phyloP scores from a whole-genome alignment of 2,329 filamentous ascomycete species.

The Fusarium kyushuense region DNA sequence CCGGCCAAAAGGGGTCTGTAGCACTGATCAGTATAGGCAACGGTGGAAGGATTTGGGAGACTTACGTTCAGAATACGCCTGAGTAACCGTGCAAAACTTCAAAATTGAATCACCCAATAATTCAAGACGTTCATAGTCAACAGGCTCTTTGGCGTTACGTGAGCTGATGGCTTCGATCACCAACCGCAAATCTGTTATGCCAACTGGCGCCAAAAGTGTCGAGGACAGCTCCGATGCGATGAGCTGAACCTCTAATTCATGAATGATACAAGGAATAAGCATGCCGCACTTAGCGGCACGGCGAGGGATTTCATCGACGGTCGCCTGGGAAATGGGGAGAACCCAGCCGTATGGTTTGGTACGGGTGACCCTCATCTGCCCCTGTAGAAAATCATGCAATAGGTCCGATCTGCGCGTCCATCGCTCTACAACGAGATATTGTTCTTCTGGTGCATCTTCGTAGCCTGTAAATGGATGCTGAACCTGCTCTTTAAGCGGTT shows the following conservation, averaged over 20 bases:
- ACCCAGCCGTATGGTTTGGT: conserved; percentile 59
- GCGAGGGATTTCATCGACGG: conserved; percentile 61
- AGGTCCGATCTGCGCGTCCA: conserved; percentile 71
- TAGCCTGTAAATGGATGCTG: conserved; percentile 49
- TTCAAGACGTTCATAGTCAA: conserved; percentile 86
- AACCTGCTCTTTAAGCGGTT: conserved; percentile 58
- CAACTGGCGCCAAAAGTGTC: conserved; percentile 55
- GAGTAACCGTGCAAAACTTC: conserved; percentile 77
- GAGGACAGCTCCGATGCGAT: conserved; percentile 69
- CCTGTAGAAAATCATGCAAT: conserved; percentile 58
- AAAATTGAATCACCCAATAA: conserved; percentile 88
- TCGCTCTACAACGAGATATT: conserved; percentile 62
- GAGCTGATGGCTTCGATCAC: conserved; percentile 78
- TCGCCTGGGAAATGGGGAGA: conserved; percentile 62
- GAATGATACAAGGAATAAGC: conserved; percentile 78
- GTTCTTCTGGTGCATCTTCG: conserved; percentile 54
- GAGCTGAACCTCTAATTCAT: conserved; percentile 74
- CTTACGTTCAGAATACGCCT: conserved; percentile 68
- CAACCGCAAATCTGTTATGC: conserved; percentile 65
- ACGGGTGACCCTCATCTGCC: conserved; percentile 42
- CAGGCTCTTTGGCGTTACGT: conserved; percentile 67
- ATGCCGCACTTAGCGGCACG: conserved; percentile 64
- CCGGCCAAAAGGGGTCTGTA: conserved; percentile 75
- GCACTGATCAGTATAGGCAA: background rate
- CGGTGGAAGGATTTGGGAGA: background rate